Percentiles rank a stretch among this genome's conserved stretches.
Evolutionary conservation across 352 stramenopile species (phyloP).

Genomic region (Globisporangium nodosum): DNA sequence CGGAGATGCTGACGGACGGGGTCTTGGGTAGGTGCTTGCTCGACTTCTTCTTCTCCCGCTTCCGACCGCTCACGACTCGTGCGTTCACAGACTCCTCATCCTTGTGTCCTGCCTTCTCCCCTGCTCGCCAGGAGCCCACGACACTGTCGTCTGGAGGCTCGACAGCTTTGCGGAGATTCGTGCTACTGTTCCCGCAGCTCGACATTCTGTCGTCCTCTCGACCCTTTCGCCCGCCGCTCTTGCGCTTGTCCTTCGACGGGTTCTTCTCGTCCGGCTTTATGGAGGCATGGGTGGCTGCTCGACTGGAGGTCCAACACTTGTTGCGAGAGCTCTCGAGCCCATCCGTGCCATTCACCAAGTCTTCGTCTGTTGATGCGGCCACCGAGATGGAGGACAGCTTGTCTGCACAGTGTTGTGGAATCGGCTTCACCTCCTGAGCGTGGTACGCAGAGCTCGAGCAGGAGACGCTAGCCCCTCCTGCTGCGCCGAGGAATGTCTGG

Average conservation of each 20-base stretch:
- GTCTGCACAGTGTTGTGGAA: conserved; percentile 21
- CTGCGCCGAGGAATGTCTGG: conserved; percentile 1
- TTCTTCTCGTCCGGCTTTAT: conserved; percentile 35
- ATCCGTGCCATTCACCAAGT: conserved; percentile 12
- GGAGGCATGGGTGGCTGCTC: neutral
- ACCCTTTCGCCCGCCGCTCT: conserved; percentile 29
- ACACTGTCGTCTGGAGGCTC: conserved; percentile 24
- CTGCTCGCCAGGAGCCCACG: conserved; percentile 8
- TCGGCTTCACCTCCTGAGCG: conserved; percentile 24
- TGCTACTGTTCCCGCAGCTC: conserved; percentile 25
- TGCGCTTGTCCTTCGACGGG: conserved; percentile 32
- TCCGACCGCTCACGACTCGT: conserved; percentile 21
- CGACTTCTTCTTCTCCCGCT: conserved; percentile 32
- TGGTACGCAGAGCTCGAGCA: conserved; percentile 1
- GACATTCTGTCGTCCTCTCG: conserved; percentile 27
- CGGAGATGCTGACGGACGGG: neutral
- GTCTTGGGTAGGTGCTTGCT: conserved; percentile 38
- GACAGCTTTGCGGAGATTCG: conserved; percentile 25
- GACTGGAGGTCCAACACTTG: conserved; percentile 31
- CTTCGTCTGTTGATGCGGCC: conserved; percentile 14
- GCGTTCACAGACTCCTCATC: conserved; percentile 29
- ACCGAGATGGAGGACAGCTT: conserved; percentile 18
- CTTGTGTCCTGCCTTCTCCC: conserved; percentile 14
- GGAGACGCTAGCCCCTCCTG: conserved; percentile 1
- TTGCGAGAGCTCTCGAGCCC: conserved; percentile 28